These are phyloP conservation scores for Ceratocystis diversiconidia DNA, from an alignment of 2,329 filamentous ascomycete species.

Conservation along the genomic window DNA sequence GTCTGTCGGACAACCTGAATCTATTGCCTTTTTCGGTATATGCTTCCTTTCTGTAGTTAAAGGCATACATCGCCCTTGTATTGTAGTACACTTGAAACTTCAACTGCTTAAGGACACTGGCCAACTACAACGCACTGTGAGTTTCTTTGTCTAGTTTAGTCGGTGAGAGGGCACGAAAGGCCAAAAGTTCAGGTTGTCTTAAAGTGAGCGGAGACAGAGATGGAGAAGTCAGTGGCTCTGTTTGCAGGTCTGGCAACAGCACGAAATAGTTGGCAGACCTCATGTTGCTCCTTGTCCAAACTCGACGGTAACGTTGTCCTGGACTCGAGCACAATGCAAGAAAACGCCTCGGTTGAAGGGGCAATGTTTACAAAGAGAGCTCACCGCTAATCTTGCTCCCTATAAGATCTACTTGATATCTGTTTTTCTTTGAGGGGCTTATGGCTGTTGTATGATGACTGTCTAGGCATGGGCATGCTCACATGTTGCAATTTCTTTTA, in stretches of 20 bases:
- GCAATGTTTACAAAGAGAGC: neutral
- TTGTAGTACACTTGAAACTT: neutral
- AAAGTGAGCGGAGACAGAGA: too few species aligned
- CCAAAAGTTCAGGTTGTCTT: neutral
- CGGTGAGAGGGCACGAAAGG: neutral
- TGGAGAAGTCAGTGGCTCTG: too few species aligned
- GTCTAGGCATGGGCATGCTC: too few species aligned
- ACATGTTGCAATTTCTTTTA: too few species aligned
- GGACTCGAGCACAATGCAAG: neutral
- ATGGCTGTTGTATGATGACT: too few species aligned
- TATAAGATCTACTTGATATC: neutral
- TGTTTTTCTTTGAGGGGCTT: too few species aligned
- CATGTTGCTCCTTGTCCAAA: neutral
- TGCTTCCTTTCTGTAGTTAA: neutral
- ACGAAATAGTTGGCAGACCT: neutral
- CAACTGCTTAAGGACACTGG: neutral
- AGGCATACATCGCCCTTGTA: neutral
- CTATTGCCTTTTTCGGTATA: conserved; percentile 2
- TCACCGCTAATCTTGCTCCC: neutral
- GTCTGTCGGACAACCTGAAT: neutral
- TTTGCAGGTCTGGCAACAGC: neutral
- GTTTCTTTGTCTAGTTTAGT: too few species aligned
- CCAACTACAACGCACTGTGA: too few species aligned
- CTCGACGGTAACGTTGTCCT: neutral
- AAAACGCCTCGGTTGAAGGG: neutral